Base-by-base conservation (phyloP, 2,329 filamentous ascomycete species). In the Phyllosticta citribraziliensis region DNA sequence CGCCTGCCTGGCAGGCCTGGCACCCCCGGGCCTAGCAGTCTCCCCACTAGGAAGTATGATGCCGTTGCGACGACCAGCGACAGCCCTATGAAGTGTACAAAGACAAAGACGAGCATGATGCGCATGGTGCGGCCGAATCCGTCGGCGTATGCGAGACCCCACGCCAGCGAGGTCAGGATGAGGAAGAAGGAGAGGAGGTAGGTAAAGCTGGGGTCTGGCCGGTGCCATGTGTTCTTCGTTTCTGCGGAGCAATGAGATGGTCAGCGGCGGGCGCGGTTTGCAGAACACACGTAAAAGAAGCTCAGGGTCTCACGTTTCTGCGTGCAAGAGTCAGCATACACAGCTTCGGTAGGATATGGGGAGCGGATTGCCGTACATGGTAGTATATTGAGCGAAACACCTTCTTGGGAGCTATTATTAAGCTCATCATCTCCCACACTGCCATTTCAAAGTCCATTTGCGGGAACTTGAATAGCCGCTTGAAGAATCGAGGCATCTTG, bases 391-490 rank as follows among this genome's bases (percentile, higher is more conserved):
- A 85, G 64, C 85, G 78, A 71, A 88, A 88, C 57, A 88, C 85
- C 70, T 87, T 87, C 75, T 87, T 88, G 0, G 85, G 85, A 33
- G 84, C 83, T 69, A 88, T 84, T 65, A 88, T 78, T 58, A 88
- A 76, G 67, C 81, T 83, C 64, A 83, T 86, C 82, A 88, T 88
- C 72, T 88, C 85, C 85, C 85, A 88, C 66, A 87, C 82, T 20
- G 85, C 85, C 79, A 87, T 86, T 70, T 88, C 85, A 70, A 88
- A 88, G 76, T 88, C 85, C 85, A 88, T 88, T 67, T 87, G 85
- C 11, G 85, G 84, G 69, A 88, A 88, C 72, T 88, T 88, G 79
- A 88, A 87, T 56, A 88, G 75, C 62, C 84, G 79, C 69, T 85
- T 84, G 76, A 87, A 86, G 78, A 87, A 86, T 66, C 83, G 82